These are phyloP conservation scores for Nakazawaea molendinolei DNA, from an alignment of 805 yeast species.

Conservation along the genomic window DNA sequence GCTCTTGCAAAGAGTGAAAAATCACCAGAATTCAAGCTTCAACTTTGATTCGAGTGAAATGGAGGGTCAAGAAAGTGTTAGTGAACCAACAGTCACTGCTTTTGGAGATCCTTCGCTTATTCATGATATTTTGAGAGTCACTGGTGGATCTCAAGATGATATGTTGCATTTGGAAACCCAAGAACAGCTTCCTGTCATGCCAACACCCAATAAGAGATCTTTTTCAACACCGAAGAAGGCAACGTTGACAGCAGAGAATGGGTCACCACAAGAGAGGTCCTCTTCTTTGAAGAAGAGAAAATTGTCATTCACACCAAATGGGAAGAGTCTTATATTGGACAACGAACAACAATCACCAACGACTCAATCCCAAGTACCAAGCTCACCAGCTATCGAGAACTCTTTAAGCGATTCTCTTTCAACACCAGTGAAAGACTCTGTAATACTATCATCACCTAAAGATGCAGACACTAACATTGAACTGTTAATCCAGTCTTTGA, in stretches of 20 bases:
- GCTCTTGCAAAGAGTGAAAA: neutral
- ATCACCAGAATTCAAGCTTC: neutral
- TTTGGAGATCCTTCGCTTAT: slow-evolving; percentile 11
- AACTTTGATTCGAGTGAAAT: slow-evolving; percentile 9
- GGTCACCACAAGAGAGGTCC: slow-evolving; percentile 10
- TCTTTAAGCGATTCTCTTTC: too few species aligned
- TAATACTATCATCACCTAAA: slow-evolving; percentile 1
- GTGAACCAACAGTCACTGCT: slow-evolving; percentile 19
- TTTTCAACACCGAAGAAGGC: slow-evolving; percentile 8
- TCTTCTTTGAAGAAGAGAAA: slow-evolving; percentile 11
- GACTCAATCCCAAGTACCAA: too few species aligned
- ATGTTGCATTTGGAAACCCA: neutral
- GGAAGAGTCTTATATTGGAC: neutral
- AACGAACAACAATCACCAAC: neutral
- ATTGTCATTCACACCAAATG: slow-evolving; percentile 4
- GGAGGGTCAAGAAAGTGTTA: slow-evolving; percentile 15
- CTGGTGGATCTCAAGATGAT: slow-evolving; percentile 10
- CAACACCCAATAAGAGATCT: slow-evolving; percentile 3
- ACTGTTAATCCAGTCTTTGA: slow-evolving; percentile 9
- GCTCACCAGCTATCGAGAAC: too few species aligned
- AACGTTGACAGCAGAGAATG: slow-evolving; percentile 2
- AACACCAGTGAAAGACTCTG: slow-evolving; percentile 2
- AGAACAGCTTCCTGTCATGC: neutral
- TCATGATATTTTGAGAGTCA: slow-evolving; percentile 8
- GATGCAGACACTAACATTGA: slow-evolving; percentile 12